These are phyloP conservation scores for Colletotrichum cereale DNA, from an alignment of 2,329 filamentous ascomycete species.

Conservation along the genomic window DNA sequence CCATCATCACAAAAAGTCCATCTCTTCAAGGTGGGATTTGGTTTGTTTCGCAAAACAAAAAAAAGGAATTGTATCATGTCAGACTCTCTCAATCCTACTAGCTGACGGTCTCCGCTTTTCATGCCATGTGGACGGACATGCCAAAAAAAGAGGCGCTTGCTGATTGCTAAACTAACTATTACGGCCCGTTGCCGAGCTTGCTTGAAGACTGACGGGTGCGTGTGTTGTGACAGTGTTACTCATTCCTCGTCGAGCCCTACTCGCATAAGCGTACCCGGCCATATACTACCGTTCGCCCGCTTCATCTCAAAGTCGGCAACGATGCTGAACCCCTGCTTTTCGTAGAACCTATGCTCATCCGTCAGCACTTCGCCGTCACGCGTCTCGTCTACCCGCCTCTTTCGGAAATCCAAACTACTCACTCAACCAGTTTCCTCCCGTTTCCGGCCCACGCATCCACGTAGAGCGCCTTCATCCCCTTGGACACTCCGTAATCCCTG, in stretches of 20 bases:
- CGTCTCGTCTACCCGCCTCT: too few species aligned
- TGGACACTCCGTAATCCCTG: constrained; percentile 21
- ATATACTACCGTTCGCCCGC: neutral
- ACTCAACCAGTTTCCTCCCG: constrained; percentile 41
- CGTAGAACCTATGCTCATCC: neutral
- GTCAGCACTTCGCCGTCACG: neutral
- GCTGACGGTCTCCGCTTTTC: neutral
- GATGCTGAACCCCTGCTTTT: neutral
- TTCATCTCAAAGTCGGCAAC: constrained; percentile 1
- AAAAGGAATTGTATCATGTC: too few species aligned
- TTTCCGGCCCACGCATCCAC: constrained; percentile 48
- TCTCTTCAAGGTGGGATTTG: neutral
- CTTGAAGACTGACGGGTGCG: neutral
- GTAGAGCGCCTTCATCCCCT: constrained; percentile 42
- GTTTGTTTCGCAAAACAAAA: neutral
- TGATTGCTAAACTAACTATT: neutral
- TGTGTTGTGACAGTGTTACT: neutral
- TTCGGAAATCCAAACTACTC: neutral
- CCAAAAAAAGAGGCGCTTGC: neutral
- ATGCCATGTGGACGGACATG: neutral
- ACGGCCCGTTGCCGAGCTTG: neutral
- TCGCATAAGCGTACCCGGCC: constrained; percentile 3
- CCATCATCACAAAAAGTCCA: neutral
- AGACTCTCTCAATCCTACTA: neutral
- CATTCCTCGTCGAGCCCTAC: neutral